Conservation (phyloP, 2,329 filamentous ascomycete genomes). For the Venturia nashicola region DNA sequence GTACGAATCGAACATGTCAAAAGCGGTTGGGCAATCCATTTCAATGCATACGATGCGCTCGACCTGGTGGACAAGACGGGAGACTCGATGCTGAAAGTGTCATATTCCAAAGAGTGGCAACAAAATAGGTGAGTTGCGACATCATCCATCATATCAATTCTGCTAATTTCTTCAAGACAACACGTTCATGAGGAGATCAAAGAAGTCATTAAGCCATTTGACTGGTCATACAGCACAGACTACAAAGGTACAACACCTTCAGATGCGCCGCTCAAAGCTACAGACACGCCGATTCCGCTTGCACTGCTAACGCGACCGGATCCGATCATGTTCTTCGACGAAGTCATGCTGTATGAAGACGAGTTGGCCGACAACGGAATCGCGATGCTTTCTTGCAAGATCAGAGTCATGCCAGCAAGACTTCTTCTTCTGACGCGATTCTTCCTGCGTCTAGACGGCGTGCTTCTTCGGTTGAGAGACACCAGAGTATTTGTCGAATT, state of each 20-base stretch:
- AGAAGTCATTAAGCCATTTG: conserved; percentile 89
- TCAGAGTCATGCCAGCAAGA: conserved; percentile 82
- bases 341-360: conserved; percentile 92
- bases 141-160: neutral
- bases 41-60: conserved; percentile 77
- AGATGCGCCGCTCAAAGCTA: conserved; percentile 28
- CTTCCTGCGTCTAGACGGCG: conserved; percentile 88
- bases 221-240: conserved; percentile 92
- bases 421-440: conserved; percentile 76
- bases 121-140: conserved; percentile 43
- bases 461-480: conserved; percentile 76
- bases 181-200: conserved; percentile 77
- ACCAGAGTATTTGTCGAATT: conserved; percentile 91
- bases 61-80: conserved; percentile 92
- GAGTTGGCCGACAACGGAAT: conserved; percentile 97
- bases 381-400: conserved; percentile 76
- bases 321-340: conserved; percentile 92
- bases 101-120: conserved; percentile 84
- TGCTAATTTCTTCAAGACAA: conserved; percentile 39
- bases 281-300: conserved; percentile 57
- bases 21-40: conserved; percentile 66
- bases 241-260: conserved; percentile 55
- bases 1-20: conserved; percentile 62
- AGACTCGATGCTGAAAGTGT: conserved; percentile 79
- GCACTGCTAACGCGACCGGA: conserved; percentile 79